These are phyloP conservation scores for Coleophoma eucalyptorum DNA, from an alignment of 2,329 filamentous ascomycete genomes.

Conservation along the genomic window DNA sequence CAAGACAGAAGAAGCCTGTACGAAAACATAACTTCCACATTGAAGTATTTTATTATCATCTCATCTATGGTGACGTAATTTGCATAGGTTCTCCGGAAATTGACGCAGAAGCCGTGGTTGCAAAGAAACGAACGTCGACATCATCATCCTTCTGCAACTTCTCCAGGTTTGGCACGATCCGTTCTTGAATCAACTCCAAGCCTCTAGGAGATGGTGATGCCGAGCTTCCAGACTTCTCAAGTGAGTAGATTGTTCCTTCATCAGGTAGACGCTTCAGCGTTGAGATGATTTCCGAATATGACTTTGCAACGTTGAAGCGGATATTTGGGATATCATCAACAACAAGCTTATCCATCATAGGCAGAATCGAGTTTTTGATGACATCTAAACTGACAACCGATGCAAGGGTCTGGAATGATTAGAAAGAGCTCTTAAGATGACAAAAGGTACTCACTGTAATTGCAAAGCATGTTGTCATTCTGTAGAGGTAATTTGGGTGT, in stretches of 20 bases:
- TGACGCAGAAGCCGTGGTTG: constrained; percentile 74
- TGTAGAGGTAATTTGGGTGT: constrained; percentile 97
- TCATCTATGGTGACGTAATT: constrained; percentile 42
- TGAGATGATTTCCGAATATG: constrained; percentile 83
- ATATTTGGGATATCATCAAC: constrained; percentile 97
- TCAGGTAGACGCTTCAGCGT: constrained; percentile 90
- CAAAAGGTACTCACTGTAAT: constrained; percentile 73
- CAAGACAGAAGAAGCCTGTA: constrained; percentile 16
- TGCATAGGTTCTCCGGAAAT: constrained; percentile 44
- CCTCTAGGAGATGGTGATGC: constrained; percentile 64
- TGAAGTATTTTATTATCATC: constrained; percentile 17
- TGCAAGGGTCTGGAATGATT: constrained; percentile 71
- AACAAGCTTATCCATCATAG: constrained; percentile 93
- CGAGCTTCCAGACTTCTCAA: constrained; percentile 73
- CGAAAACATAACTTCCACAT: constrained; percentile 17
- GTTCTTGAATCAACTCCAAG: constrained; percentile 77
- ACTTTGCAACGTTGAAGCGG: constrained; percentile 98
- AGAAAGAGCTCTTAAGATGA: constrained; percentile 11
- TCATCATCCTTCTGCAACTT: constrained; percentile 97
- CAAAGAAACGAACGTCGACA: constrained; percentile 97
- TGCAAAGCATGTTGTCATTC: constrained; percentile 99
- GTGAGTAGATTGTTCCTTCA: constrained; percentile 77
- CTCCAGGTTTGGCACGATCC: constrained; percentile 84
- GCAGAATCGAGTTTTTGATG: constrained; percentile 87
- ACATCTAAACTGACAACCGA: constrained; percentile 91